Evolutionary conservation across 1,284 basidiomycete species (phyloP).

Genomic region (Fomitiporia mediterranea): DNA sequence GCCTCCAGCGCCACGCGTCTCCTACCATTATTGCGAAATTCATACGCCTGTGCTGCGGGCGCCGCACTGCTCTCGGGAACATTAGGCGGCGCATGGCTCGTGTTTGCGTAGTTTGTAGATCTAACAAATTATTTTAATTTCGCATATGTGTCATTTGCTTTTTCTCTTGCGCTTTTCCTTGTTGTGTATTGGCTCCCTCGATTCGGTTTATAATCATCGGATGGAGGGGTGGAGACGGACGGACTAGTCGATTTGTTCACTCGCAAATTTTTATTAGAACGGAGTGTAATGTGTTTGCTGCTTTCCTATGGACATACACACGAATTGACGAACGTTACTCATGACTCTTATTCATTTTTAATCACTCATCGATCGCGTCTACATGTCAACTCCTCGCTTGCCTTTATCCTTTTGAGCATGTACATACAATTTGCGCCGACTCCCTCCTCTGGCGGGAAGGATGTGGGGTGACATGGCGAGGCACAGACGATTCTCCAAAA

Average conservation of each 20-base stretch:
- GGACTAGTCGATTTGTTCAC: neutral
- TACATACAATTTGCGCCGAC: too few relatives aligned
- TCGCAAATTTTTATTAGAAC: neutral
- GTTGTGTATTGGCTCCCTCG: too few relatives aligned
- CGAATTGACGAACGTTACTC: too few relatives aligned
- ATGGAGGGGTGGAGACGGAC: too few relatives aligned
- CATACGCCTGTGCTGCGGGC: neutral
- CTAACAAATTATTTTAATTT: too few relatives aligned
- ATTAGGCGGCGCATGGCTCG: slow-evolving; percentile 19
- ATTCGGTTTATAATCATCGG: too few relatives aligned
- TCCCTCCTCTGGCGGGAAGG: too few relatives aligned
- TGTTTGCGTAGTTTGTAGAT: slow-evolving; percentile 17
- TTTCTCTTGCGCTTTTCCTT: neutral
- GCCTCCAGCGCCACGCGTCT: neutral
- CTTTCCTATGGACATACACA: neutral
- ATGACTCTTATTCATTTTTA: neutral
- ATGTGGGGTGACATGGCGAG: too few relatives aligned
- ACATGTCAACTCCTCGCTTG: too few relatives aligned
- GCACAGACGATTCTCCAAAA: too few relatives aligned
- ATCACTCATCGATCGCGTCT: neutral
- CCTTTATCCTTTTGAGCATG: too few relatives aligned
- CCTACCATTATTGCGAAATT: neutral
- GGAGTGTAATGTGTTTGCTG: neutral
- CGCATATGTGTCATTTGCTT: too few relatives aligned
- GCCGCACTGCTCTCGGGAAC: slow-evolving; percentile 12